Conservation (phyloP, 75 land plant genomes). For the Chamaecyparis obtusa region DNA sequence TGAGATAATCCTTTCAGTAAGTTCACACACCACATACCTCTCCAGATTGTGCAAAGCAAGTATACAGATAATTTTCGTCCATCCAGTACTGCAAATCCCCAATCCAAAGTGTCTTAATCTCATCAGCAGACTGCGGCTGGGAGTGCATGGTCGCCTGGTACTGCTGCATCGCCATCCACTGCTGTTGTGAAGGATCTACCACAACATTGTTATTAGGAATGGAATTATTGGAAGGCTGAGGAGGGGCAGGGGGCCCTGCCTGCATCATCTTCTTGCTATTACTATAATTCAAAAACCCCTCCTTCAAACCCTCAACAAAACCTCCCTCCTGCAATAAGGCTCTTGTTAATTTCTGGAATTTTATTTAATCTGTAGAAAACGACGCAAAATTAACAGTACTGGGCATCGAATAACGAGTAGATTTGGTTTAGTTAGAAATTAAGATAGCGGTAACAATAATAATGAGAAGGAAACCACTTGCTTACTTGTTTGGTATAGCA, state of each 20-base stretch:
- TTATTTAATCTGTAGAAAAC: neutral
- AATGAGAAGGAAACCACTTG: neutral
- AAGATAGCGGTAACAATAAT: too few species aligned
- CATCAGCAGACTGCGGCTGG: slow-evolving; percentile 9
- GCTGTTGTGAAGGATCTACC: slow-evolving; percentile 10
- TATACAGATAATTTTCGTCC: slow-evolving; percentile 24
- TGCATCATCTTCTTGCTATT: slow-evolving; percentile 3
- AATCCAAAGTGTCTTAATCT: slow-evolving; percentile 28
- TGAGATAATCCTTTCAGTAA: neutral
- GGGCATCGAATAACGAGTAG: too few species aligned
- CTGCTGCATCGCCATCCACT: slow-evolving; percentile 22
- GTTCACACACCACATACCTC: slow-evolving; percentile 12
- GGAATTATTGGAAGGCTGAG: neutral
- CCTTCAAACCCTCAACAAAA: neutral
- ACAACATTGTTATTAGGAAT: neutral
- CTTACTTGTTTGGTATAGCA: neutral
- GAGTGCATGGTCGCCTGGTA: slow-evolving; percentile 13
- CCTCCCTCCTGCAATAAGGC: neutral
- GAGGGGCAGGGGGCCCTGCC: neutral
- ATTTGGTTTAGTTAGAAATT: neutral
- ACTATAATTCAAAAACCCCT: neutral
- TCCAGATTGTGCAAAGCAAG: slow-evolving; percentile 16
- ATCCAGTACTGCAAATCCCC: slow-evolving; percentile 35
- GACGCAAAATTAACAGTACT: neutral
- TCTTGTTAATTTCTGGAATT: neutral